phyloP scores from a whole-genome alignment of 2,329 filamentous ascomycete genomes.

The Colletotrichum acutatum region DNA sequence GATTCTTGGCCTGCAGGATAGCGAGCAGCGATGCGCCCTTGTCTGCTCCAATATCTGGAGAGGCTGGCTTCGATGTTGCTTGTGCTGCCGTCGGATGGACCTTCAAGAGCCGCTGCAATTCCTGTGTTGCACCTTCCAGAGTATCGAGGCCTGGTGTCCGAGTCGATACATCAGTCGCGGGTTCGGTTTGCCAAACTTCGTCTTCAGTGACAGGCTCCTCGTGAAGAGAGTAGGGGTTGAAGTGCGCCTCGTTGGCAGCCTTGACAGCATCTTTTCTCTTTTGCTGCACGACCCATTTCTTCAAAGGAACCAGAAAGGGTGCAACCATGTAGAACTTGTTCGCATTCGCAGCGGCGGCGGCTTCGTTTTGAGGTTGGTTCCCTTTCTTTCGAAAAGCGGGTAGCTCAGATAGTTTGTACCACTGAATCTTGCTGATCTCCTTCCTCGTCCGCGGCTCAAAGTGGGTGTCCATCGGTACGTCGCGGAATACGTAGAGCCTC shows the following conservation, averaged over 20 bases:
- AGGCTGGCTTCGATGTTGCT: constrained; percentile 51
- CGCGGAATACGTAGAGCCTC: constrained; percentile 89
- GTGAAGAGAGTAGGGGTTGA: constrained; percentile 55
- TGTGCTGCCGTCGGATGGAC: constrained; percentile 64
- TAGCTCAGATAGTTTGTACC: constrained; percentile 91
- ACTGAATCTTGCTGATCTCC: constrained; percentile 96
- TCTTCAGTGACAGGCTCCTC: constrained; percentile 73
- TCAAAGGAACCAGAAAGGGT: constrained; percentile 85
- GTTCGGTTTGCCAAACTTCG: constrained; percentile 60
- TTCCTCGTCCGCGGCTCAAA: constrained; percentile 94
- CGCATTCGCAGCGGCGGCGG: constrained; percentile 66
- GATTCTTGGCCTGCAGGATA: constrained; percentile 56
- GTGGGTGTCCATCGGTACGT: constrained; percentile 85
- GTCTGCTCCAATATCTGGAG: constrained; percentile 45
- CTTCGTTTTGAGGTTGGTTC: constrained; percentile 65
- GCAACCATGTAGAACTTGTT: constrained; percentile 99
- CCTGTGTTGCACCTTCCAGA: constrained; percentile 61
- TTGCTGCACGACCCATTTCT: constrained; percentile 91
- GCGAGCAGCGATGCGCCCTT: constrained; percentile 65
- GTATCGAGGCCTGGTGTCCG: constrained; percentile 56
- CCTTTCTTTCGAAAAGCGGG: constrained; percentile 82
- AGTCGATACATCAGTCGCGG: constrained; percentile 42
- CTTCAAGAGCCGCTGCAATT: constrained; percentile 66
- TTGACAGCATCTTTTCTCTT: constrained; percentile 74
- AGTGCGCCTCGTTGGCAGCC: constrained; percentile 52